Base-by-base conservation (phyloP, 2,329 filamentous ascomycete genomes). In the Scytalidium sp. region DNA sequence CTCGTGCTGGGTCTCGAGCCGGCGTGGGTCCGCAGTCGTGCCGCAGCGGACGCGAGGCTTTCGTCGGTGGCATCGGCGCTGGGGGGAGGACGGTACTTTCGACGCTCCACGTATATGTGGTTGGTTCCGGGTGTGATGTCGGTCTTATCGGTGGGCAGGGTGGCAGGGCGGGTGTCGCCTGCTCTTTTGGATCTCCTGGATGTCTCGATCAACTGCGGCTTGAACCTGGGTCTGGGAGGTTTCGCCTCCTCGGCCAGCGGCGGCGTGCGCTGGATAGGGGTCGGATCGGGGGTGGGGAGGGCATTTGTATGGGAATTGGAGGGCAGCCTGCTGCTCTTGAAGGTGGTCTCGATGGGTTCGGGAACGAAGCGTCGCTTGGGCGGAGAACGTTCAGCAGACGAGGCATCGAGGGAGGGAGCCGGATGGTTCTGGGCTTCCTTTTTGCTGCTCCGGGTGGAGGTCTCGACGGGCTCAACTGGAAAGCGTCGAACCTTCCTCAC, bases 171-270 rank as follows among this genome's bases (percentile, higher is more conserved):
- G 1, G 76, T 67, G 59, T 90, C 85, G 19, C 83, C 83, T 15
- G 79, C 79, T 60, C 83, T 83, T 55, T 87, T 82, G 27, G 84
- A 83, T 47, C 90, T 79, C 59, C 84, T 82, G 3, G 87, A 87
- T 2, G 88, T 92, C 67, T 93, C 90, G 54, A 96, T 85, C 49
- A 96, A 74, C 61, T 93, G 86, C 11, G 90, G 90, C 23, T 85
- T 79, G 66, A 95, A 96, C 52, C 72, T 71, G 55, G 77, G 74
- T 59, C 55, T 56, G 19, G 50, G 5, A 36, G 32, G 56, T 45
- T 54, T 69, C 13, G 64, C 58, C 41, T 50, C 62, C 62, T 58
- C 64, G 63, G 55, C 50, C 60, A 53, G 58, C 55, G 51, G 62
- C 61, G 55, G 39, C 27, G 55, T 53, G 47, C 50, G 50, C 27